Evolutionary conservation across 441 rosid species (phyloP), one percentile per base, ranked within the genome.

Genomic region (Viola pubescens): DNA sequence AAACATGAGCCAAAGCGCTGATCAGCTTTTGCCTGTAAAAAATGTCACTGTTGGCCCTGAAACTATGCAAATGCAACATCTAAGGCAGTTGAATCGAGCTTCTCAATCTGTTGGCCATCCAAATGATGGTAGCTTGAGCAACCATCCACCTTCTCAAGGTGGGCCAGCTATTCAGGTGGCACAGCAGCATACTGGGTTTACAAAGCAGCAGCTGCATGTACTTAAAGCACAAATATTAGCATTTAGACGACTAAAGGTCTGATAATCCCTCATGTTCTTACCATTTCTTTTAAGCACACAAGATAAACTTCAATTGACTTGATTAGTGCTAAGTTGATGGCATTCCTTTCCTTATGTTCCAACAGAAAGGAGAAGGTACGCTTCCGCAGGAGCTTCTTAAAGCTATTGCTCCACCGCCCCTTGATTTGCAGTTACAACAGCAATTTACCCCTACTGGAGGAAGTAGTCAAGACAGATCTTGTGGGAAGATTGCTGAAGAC

Each of bases 181-280:
- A 47, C 85, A 76, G 63, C 94, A 76, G 76, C 81, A 71, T 58
- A 12, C 54, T 63, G 96, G 86, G 62, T 95, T 91, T 79, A 89
- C 99, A 10, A 95, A 86, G 79, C 92, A 89, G 62, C 99, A 95
- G 69, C 78, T 91, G 62, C 96, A 95, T 79, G 99, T 91, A 70
- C 97, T 91, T 55, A 95, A 95, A 80, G 99, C 98, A 26, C 99
- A 95, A 73, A 95, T 91, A 67, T 80, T 95, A 56, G 99, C 97
- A 66, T 95, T 95, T 71, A 83, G 98, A 75, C 85, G 99, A 68
- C 70, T 95, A 65, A 91, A 95, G 96, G 99, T 91, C 65, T 69
- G 58, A 49, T 48, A 40, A 60, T 42, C 54, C 58, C 67, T 48
- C 26, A 48, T 34, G n/a, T 48, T 37, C 51, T 26, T 11, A 7